Conservation (phyloP, 352 stramenopile species). For the Phytophthora hybrid region DNA sequence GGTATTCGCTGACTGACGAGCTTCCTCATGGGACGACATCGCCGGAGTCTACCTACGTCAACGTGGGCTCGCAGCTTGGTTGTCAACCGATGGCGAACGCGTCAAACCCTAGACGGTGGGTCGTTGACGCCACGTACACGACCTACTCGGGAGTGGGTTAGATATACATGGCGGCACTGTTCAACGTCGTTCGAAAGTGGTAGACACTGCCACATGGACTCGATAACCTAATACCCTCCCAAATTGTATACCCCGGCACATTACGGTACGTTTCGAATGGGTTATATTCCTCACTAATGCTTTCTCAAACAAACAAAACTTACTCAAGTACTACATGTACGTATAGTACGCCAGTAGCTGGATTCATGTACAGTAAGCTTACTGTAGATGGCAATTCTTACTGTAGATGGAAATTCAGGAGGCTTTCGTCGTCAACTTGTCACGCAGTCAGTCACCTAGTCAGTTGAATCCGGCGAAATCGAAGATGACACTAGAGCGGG, state of each 20-base stretch:
- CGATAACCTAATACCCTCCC: too few relatives aligned
- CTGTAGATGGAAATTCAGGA: constrained; percentile 34
- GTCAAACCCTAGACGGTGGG: constrained; percentile 16
- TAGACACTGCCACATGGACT: too few relatives aligned
- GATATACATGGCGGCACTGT: too few relatives aligned
- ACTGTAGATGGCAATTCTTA: constrained; percentile 3
- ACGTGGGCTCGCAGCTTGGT: constrained; percentile 32
- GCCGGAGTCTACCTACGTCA: constrained; percentile 13
- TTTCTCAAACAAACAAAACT: too few relatives aligned
- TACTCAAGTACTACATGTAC: too few relatives aligned
- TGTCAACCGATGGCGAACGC: constrained; percentile 35
- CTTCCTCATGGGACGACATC: constrained; percentile 30
- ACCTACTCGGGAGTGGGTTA: too few relatives aligned
- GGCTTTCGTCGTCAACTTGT: constrained; percentile 31
- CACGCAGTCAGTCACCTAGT: constrained; percentile 31
- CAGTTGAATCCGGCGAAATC: constrained; percentile 43
- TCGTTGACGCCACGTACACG: too few relatives aligned
- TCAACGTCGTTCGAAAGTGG: too few relatives aligned
- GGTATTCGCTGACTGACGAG: constrained; percentile 43
- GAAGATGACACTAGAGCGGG: constrained; percentile 36
- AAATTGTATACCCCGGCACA: too few relatives aligned
- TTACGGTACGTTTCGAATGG: constrained; percentile 27
- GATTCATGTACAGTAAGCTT: too few relatives aligned
- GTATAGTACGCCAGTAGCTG: too few relatives aligned
- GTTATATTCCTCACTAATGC: background rate